phyloP scores from a whole-genome alignment of 371 early-diverging fungal species.

The Actinomortierella wolfii region DNA sequence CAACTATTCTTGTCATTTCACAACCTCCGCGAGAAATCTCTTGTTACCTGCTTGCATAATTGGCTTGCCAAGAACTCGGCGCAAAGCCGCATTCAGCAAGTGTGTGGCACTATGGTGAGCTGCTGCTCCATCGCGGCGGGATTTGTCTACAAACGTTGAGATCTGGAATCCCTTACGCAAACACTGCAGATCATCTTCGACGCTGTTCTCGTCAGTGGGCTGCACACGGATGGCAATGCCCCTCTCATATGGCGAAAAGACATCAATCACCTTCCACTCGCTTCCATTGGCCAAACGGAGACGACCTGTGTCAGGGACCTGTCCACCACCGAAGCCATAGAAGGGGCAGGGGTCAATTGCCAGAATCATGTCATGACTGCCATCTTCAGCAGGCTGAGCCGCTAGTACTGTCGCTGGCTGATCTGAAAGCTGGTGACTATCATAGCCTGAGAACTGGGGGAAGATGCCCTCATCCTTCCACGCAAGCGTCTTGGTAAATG shows the following conservation, averaged over 20 bases:
- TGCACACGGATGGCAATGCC: constrained; percentile 38
- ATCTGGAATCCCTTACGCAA: constrained; percentile 45
- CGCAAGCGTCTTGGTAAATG: constrained; percentile 14
- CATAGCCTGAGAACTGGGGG: constrained; percentile 65
- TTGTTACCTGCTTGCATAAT: constrained; percentile 76
- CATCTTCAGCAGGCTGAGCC: constrained; percentile 49
- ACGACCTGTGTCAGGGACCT: constrained; percentile 66
- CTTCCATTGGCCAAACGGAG: constrained; percentile 53
- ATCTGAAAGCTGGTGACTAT: constrained; percentile 49
- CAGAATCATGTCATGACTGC: constrained; percentile 49
- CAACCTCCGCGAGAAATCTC: too few species aligned
- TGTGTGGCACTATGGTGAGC: constrained; percentile 85
- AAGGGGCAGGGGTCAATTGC: constrained; percentile 77
- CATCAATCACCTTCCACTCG: constrained; percentile 56
- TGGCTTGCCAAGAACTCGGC: constrained; percentile 57
- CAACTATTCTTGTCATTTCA: too few species aligned
- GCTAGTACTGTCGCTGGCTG: constrained; percentile 57
- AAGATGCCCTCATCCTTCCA: constrained; percentile 47
- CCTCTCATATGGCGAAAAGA: constrained; percentile 62
- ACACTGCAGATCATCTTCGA: constrained; percentile 49
- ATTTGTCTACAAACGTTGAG: constrained; percentile 55
- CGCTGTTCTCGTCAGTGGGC: constrained; percentile 12
- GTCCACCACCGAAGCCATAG: constrained; percentile 79
- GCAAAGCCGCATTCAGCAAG: constrained; percentile 71
- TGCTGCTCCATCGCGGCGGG: constrained; percentile 62